Evolutionary conservation across 2,329 filamentous ascomycete species (phyloP).

Genomic region (Talaromyces albobiverticillius): DNA sequence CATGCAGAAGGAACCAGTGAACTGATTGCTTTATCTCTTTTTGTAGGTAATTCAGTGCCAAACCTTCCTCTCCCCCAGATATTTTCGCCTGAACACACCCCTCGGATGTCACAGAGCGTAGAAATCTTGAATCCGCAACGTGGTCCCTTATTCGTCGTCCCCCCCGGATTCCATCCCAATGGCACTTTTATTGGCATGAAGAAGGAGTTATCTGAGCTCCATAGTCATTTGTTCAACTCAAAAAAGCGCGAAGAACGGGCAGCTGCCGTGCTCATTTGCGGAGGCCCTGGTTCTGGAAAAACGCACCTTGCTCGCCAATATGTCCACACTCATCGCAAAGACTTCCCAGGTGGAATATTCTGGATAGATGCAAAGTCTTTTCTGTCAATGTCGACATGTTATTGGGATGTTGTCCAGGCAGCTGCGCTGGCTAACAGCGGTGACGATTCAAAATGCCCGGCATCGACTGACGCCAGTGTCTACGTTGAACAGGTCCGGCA

Average conservation of each 20-base stretch:
- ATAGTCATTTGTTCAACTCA: conserved; percentile 58
- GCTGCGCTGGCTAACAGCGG: conserved; percentile 49
- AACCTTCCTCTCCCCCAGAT: conserved; percentile 19
- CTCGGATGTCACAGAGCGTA: conserved; percentile 24
- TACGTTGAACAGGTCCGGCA: conserved; percentile 58
- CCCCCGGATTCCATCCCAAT: conserved; percentile 61
- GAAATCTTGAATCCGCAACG: conserved; percentile 22
- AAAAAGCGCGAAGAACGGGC: conserved; percentile 58
- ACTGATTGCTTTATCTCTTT: conserved; percentile 16
- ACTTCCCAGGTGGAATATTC: conserved; percentile 66
- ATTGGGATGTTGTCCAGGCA: conserved; percentile 63
- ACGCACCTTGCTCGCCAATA: conserved; percentile 68
- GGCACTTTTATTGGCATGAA: conserved; percentile 61
- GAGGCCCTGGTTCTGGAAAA: conserved; percentile 66
- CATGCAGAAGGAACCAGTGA: neutral
- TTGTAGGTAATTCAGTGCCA: conserved; percentile 31
- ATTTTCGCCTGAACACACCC: conserved; percentile 17
- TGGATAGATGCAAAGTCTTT: conserved; percentile 65
- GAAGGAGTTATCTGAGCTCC: conserved; percentile 57
- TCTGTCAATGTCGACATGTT: conserved; percentile 59
- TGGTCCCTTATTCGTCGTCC: conserved; percentile 43
- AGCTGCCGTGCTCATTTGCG: conserved; percentile 62
- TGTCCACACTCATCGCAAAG: conserved; percentile 57
- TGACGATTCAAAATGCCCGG: conserved; percentile 32
- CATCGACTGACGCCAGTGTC: conserved; percentile 40